A percentile compares a stretch with the other conserved stretches of the same genome.
These are phyloP conservation scores for Limnanthes douglasii DNA, from an alignment of 345 rosid species.

Conservation along the genomic window DNA sequence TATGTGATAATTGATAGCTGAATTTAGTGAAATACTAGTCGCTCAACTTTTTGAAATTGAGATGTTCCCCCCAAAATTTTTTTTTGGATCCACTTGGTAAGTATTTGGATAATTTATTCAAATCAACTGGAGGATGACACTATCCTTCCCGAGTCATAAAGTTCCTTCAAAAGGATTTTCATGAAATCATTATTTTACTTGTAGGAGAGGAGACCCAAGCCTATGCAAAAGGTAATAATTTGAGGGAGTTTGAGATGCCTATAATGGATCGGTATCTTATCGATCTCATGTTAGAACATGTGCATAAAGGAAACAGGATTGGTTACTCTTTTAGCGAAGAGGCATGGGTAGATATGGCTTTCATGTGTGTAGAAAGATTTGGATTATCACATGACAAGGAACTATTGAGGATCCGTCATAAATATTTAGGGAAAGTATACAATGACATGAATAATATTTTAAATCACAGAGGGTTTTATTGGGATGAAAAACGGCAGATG, in stretches of 20 bases:
- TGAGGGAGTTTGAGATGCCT: conserved; percentile 22
- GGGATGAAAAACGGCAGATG: conserved; percentile 25
- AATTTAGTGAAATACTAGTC: too few relatives aligned
- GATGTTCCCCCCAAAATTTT: too few relatives aligned
- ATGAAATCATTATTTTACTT: too few relatives aligned
- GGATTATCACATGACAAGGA: conserved; percentile 21
- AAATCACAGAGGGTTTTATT: conserved; percentile 20
- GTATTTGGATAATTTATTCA: too few relatives aligned
- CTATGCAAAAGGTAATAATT: conserved; percentile 12
- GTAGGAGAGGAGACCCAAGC: conserved; percentile 17
- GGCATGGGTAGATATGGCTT: conserved; percentile 27
- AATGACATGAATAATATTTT: conserved; percentile 20
- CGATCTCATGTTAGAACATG: conserved; percentile 30
- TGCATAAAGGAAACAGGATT: conserved; percentile 15
- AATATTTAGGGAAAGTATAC: conserved; percentile 18
- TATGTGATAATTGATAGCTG: too few relatives aligned
- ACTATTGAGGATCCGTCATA: conserved; percentile 15
- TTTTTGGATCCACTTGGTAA: too few relatives aligned
- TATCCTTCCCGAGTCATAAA: too few relatives aligned
- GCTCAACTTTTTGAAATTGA: too few relatives aligned
- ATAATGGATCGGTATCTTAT: conserved; percentile 34
- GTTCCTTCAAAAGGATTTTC: too few relatives aligned
- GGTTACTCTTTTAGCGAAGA: conserved; percentile 12
- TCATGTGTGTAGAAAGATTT: conserved; percentile 26
- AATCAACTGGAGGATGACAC: too few relatives aligned